Base-by-base conservation (phyloP, 441 rosid genomes). In the Euphorbia celastroides region DNA sequence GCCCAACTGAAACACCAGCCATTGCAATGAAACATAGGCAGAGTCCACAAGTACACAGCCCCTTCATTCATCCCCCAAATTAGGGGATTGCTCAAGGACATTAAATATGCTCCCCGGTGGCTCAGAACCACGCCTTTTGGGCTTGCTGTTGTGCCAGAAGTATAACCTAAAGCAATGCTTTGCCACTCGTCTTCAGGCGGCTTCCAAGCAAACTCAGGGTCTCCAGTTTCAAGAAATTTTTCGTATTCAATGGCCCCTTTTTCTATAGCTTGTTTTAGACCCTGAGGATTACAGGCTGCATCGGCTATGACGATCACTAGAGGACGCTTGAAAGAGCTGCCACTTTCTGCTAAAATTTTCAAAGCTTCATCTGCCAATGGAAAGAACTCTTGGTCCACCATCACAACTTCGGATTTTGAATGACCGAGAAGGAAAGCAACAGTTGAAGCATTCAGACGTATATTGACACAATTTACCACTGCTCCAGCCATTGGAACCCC, bases 401-500 rank as follows among this genome's bases (percentile, higher is more conserved):
- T 84, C 23, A 93, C 68, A 34, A 80, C 85, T 41, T 69, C 62
- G 66, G 97, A 77, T 42, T 77, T 76, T 8, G 99, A 91, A 73
- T 93, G 99, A 19, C 86, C 77, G 4, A 93, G 83, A 77, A 93
- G 89, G 72, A 93, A 90, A 71, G 93, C 95, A 19, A 88, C 63
- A 0, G 89, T 74, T 0, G 75, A 5, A 13, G 96, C 89, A 80
- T 94, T 92, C 34, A 89, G 82, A 36, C 96, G 96, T 71, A 84
- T 81, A 65, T 91, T 94, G 48, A 91, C 85, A 36, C 74, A 25
- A 60, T 92, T 91, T 52, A 94, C 50, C 44, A 88, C 96, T 52
- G 99, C 94, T 69, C 97, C 96, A 57, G 85, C 74, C 97, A 93
- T 88, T 20, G 97, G 97, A 74, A 93, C 83, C 77, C 93, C 99